Conservation (phyloP, 148 eudicot genomes). For the Rhododendron ferrugineum region DNA sequence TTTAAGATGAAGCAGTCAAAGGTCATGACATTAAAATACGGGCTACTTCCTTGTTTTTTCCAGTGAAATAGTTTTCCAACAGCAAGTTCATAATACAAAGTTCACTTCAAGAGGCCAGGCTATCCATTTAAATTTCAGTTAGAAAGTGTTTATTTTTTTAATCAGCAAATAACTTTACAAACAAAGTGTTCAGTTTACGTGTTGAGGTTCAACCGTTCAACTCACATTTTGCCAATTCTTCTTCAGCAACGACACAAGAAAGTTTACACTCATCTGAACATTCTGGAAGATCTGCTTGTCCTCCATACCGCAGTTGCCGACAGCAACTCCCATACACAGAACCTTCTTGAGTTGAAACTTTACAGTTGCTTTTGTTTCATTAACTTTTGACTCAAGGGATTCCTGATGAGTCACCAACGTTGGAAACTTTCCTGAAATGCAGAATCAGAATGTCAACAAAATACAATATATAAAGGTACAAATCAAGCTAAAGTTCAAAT, state of each 20-base stretch:
- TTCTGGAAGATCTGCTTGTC: slow-evolving; percentile 71
- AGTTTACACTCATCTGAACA: slow-evolving; percentile 75
- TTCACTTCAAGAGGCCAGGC: not conserved
- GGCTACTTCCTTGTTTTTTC: too few relatives aligned
- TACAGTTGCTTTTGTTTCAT: slow-evolving; percentile 60
- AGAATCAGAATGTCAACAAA: not conserved
- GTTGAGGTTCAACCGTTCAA: slow-evolving; percentile 11
- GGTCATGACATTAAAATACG: too few relatives aligned
- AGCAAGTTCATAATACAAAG: too few relatives aligned
- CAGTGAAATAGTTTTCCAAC: not conserved
- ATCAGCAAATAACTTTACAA: not conserved
- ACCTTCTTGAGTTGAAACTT: slow-evolving; percentile 76
- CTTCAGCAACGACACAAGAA: slow-evolving; percentile 65
- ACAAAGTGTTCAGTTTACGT: not conserved
- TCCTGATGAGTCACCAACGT: slow-evolving; percentile 65
- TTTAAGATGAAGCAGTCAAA: not conserved
- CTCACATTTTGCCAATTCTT: slow-evolving; percentile 80
- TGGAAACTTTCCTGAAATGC: slow-evolving; percentile 56
- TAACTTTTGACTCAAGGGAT: slow-evolving; percentile 56
- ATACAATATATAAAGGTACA: not conserved
- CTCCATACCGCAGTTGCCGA: slow-evolving; percentile 63
- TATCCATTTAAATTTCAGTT: not conserved
- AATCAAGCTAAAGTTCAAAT: not conserved
- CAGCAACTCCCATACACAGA: slow-evolving; percentile 80
- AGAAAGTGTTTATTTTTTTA: not conserved